Evolutionary conservation across 2,329 filamentous ascomycete species (phyloP), one percentile per base, ranked within the genome.

Genomic region (Talaromyces islandicus): DNA sequence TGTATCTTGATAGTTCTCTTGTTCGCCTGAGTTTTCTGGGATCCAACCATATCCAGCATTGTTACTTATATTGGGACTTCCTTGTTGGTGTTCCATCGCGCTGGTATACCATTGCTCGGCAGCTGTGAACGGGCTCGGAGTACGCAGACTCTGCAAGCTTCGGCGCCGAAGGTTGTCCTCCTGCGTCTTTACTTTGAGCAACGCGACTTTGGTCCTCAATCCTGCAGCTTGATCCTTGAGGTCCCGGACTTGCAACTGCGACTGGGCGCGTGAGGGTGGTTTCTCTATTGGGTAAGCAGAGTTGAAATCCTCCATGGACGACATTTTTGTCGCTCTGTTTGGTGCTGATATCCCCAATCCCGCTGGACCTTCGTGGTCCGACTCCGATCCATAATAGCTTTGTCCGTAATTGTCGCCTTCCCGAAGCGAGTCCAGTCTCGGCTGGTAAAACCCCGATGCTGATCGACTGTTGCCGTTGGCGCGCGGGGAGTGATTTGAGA

Each of bases 141-240:
- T 88, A 41, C 90, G 84, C 62, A 93, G 75, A 68, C 84, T 92
- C 66, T 91, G 88, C 57, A 92, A 73, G 71, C 90, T 96, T 59
- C 87, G 84, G 56, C 92, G 84, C 68, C 90, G 87, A 67, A 95
- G 74, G 66, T 84, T 91, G 66, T 96, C 92, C 60, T 89, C 89
- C 21, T 89, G 85, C 0, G 90, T 89, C 67, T 91, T 88, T 63
- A 92, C 86, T 66, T 90, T 88, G 48, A 96, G 75, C 17, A 81
- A 88, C 1, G 91, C 92, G 38, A 96, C 92, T 68, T 91, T 91
- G 62, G 89, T 90, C 70, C 92, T 92, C 53, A 96, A 80, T 57
- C 89, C 91, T 59, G 89, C 87, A 84, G 96, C 90, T 71, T 96
- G 91, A 65, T 91, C 88, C 62, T 91, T 90, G 50, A 96, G 79